phyloP scores from a whole-genome alignment of 2,329 filamentous ascomycete species.

The Aspergillus jensenii region DNA sequence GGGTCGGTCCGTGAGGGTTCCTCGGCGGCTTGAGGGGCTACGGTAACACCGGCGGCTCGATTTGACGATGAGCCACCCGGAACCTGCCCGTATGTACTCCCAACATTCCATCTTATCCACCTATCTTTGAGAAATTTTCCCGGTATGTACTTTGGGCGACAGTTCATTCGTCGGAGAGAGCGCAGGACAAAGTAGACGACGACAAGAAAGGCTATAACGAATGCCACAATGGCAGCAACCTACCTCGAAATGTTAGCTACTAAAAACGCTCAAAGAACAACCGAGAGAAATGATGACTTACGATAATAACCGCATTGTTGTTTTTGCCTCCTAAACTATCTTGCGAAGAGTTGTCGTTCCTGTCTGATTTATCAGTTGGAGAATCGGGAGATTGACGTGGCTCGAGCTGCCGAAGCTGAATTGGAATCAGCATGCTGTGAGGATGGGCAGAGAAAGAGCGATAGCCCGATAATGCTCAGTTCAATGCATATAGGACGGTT shows the following conservation, averaged over 20 bases:
- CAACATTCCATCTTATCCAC: slow-evolving; percentile 53
- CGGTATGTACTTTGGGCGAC: slow-evolving; percentile 53
- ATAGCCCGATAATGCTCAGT: slow-evolving; percentile 9
- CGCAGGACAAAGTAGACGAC: slow-evolving; percentile 40
- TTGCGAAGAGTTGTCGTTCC: neutral
- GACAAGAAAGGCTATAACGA: slow-evolving; percentile 30
- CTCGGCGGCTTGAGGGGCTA: slow-evolving; percentile 27
- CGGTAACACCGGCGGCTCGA: slow-evolving; percentile 20
- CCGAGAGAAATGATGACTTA: slow-evolving; percentile 18
- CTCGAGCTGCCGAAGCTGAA: slow-evolving; percentile 17
- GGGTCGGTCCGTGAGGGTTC: slow-evolving; percentile 30
- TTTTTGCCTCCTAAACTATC: slow-evolving; percentile 16
- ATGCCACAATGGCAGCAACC: slow-evolving; percentile 31
- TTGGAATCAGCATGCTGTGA: slow-evolving; percentile 23
- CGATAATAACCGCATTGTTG: slow-evolving; percentile 31
- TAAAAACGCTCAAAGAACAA: neutral
- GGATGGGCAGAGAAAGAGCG: slow-evolving; percentile 10
- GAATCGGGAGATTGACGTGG: slow-evolving; percentile 14
- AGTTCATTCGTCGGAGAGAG: slow-evolving; percentile 44
- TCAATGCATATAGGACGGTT: slow-evolving; percentile 1
- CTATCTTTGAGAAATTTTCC: slow-evolving; percentile 51
- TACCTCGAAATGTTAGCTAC: slow-evolving; percentile 15
- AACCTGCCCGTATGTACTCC: slow-evolving; percentile 43
- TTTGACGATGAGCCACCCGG: slow-evolving; percentile 23
- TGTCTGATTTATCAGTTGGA: neutral